Percentiles rank a stretch among this genome's conserved stretches.
These are phyloP conservation scores for Brassica hybrid DNA, from an alignment of 441 rosid species.

Conservation along the genomic window DNA sequence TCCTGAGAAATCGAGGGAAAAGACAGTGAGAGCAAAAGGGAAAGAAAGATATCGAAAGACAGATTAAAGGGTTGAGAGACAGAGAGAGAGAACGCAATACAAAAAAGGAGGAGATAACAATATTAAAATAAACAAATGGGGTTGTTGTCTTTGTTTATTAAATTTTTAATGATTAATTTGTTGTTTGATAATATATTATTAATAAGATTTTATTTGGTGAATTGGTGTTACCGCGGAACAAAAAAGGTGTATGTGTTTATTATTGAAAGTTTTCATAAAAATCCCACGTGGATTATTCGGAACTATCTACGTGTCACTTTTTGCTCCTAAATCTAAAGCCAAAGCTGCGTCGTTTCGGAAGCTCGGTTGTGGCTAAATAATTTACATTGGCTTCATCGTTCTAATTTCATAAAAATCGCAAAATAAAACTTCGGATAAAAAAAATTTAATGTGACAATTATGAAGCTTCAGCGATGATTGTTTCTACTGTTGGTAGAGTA, in stretches of 20 bases:
- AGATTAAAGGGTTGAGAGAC: slow-evolving; percentile 3
- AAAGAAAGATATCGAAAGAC: slow-evolving; percentile 14
- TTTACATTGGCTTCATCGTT: not conserved
- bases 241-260: not conserved
- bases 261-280: not conserved
- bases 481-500: not conserved
- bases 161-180: too few species aligned
- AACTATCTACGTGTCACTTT: slow-evolving; percentile 20
- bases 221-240: too few species aligned
- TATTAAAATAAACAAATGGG: not conserved
- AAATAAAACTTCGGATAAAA: too few species aligned
- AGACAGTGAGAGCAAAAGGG: slow-evolving; percentile 4
- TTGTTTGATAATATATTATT: too few species aligned
- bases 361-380: not conserved
- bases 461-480: not conserved
- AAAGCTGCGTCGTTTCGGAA: slow-evolving; percentile 14
- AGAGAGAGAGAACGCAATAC: slow-evolving; percentile 34
- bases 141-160: too few species aligned
- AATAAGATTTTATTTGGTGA: not conserved
- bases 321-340: not conserved
- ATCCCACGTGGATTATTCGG: slow-evolving; percentile 25
- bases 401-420: not conserved
- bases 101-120: not conserved
- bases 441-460: not conserved
- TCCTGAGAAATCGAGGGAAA: slow-evolving; percentile 22